Evolutionary conservation across 2,329 filamentous ascomycete genomes (phyloP), one percentile per base, ranked within the genome.

Genomic region (Neofusicoccum laricinum): DNA sequence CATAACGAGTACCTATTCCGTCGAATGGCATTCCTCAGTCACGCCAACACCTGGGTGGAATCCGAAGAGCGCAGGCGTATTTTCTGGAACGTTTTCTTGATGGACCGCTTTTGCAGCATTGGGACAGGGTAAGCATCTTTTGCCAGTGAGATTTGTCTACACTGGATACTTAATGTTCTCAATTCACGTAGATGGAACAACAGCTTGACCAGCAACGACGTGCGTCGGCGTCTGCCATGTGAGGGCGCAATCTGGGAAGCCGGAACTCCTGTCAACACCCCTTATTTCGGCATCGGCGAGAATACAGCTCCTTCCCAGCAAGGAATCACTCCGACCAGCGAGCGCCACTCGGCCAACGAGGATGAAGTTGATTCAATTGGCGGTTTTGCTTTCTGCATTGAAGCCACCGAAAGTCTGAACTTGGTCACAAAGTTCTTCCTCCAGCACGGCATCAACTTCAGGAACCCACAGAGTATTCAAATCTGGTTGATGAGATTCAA

Each of bases 201-300:
- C n/a, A 72, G 72, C 46, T 66, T 77, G 4, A 76, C 73, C 3
- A 72, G 68, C 19, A 71, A 69, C 11, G 75, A 77, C 61, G 73
- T 75, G 0, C 69, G 70, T n/a, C 70, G 75, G n/a, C 69, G 75
- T 2, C 62, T 77, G 2, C 75, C 75, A 4, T 76, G 73, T 61
- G 74, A 77, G 67, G 75, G 75, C 1, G 71, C 69, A 0, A 58
- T 75, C 1, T 77, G 75, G 75, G 69, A 73, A 38, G 64, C 65
- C 50, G 69, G 69, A 17, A 69, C 67, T 7, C 68, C 70, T 21
- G 67, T 70, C 0, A 67, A 63, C 1, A 76, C 78, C 1, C 78
- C 78, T 0, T 79, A 75, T 61, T 81, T 81, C 67, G 79, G 78
- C 5, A 73, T 80, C 4, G 71, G 75, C 2, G 75, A 78, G 36